Evolutionary conservation across 805 yeast species (phyloP).

Genomic region (Myxozyma monticola): DNA sequence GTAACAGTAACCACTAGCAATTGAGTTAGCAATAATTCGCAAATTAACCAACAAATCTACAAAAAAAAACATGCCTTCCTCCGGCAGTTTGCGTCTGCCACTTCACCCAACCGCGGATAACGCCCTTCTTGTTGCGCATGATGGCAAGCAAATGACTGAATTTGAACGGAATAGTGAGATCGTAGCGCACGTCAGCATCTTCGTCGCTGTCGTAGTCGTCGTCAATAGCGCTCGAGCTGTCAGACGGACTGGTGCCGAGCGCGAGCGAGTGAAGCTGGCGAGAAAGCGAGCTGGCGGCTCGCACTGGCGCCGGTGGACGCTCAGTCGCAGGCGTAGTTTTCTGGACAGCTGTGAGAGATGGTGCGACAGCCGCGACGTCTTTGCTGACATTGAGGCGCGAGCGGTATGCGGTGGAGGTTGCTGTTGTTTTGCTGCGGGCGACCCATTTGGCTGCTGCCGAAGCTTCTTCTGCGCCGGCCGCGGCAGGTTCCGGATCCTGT

Average conservation of each 20-base stretch:
- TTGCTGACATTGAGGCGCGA: too few relatives aligned
- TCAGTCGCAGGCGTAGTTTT: too few relatives aligned
- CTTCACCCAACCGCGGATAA: slow-evolving; percentile 22
- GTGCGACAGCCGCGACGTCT: too few relatives aligned
- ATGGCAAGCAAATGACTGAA: slow-evolving; percentile 22
- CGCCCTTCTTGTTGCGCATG: slow-evolving; percentile 26
- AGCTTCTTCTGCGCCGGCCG: too few relatives aligned
- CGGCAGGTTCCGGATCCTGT: too few relatives aligned
- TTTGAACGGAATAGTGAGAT: slow-evolving; percentile 16
- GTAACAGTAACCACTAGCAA: slow-evolving; percentile 23
- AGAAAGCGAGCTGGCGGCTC: neutral
- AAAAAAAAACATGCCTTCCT: slow-evolving; percentile 18
- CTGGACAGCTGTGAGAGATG: too few relatives aligned
- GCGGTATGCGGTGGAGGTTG: too few relatives aligned
- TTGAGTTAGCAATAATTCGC: neutral
- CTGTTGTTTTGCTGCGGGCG: too few relatives aligned
- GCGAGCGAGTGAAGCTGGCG: neutral
- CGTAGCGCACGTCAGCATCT: slow-evolving; percentile 14
- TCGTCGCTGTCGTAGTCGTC: neutral
- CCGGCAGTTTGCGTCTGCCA: slow-evolving; percentile 20
- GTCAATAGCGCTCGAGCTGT: neutral
- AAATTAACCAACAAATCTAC: neutral
- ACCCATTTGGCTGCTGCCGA: too few relatives aligned
- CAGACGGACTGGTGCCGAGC: neutral
- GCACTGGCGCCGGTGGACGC: neutral